Base-by-base conservation (phyloP, 2,329 filamentous ascomycete species). In the Sporothrix phasma region DNA sequence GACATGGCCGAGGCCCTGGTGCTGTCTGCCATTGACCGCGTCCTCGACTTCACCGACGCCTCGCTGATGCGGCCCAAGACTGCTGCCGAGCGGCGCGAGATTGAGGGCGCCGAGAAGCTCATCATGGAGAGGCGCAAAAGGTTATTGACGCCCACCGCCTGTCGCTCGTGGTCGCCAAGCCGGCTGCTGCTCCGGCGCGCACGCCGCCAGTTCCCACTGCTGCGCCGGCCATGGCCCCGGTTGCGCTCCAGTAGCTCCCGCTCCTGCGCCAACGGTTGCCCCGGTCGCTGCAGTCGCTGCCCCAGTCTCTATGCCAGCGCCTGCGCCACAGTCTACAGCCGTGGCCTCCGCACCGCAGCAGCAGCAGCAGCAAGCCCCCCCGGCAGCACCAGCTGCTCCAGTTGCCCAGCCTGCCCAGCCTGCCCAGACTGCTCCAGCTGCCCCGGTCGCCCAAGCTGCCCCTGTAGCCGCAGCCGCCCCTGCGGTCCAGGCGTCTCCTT, bases 1-100 rank as follows among this genome's bases (percentile, higher is more conserved):
- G 73, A 72, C 29, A 75, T 75, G 65, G 76, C 79, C 13, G 79
- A 82, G 67, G 75, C 76, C 11, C 72, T 82, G 39, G 73, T 80
- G 0, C 70, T 82, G 37, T 81, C 79, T 2, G 79, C 80, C 13
- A 79, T 82, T 54, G 77, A 82, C 66, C 79, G 79, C 24, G 78
- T 79, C 2, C 72, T 82, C 6, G 80, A 79, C 2, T 74, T 82
- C 19, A 76, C 78, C 3, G 74, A 78, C 39, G 74, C 74, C 4
- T 81, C 77, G 66, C 70, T 72, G 41, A 71, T 74, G 66, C 70
- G 66, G 29, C 64, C 69, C 15, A 68, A 65, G 13, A 64, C 66
- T 31, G 72, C 73, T 37, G 54, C 63, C 0, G 70, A 74, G 63
- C 71, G 67, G 60, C 67, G 67, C 24, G 69, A 73, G 67, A 71